Evolutionary conservation across 1,139 yeast species (phyloP), one percentile per base, ranked within the genome.

Genomic region (Eremothecium cymbalariae): DNA sequence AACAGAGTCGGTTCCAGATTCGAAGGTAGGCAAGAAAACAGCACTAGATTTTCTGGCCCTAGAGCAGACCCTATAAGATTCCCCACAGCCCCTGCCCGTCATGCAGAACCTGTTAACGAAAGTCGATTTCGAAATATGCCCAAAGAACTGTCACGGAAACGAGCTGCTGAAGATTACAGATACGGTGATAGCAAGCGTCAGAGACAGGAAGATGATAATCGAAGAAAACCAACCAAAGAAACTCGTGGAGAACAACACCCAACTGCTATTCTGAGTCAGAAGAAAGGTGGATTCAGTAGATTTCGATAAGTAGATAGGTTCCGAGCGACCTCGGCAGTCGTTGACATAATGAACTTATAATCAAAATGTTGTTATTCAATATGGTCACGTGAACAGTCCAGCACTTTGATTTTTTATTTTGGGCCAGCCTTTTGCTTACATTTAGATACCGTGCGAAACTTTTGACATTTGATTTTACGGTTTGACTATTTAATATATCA

Each of bases 1-100:
- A 21, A 17, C 30, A 27, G 30, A 14, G 21, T 27, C 4, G 21
- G 30, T 27, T 27, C 30, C n/a, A n/a, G 30, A 8, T 27, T 27
- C 21, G 30, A 27, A 27, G 30, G 30, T 16, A 27, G 30, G 17
- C 30, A 27, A 14, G 30, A 27, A 4, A 11, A 11, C n/a, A 4
- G n/a, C 7, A 27, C 21, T 17, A n/a, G 30, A n/a, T 16, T 27
- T 17, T 27, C 30, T 4, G 30, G 30, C 21, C 15, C 21, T n/a
- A 16, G 21, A n/a, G n/a, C 19, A 9, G 30, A 27, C 4, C 9
- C 13, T 8, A 16, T 12, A n/a, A 27, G 30, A 14, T 17, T n/a
- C 9, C 30, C 30, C 4, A 11, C 9, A 27, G 8, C 30, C 3
- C 21, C 30, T n/a, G 19, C 30, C n/a, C 19, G 30, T 9, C 19